A percentile compares a stretch with the other conserved stretches of the same genome.
phyloP scores from a whole-genome alignment of 345 rosid genomes.

The Acer yangbiense region DNA sequence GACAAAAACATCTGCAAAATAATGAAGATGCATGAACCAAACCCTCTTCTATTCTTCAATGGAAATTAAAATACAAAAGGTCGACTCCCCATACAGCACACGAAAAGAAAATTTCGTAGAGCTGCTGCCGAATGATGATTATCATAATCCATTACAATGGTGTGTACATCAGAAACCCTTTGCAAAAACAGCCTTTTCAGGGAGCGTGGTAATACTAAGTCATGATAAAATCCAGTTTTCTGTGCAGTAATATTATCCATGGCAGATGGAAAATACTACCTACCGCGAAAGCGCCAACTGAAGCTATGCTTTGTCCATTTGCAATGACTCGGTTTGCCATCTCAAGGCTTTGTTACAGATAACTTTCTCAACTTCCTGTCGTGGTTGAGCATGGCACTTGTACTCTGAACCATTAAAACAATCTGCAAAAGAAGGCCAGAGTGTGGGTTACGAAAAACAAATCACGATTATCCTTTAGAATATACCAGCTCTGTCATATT shows the following conservation, averaged over 20 bases:
- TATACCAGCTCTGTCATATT: not conserved
- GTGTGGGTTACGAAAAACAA: not conserved
- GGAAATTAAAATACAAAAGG: not conserved
- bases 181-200: not conserved
- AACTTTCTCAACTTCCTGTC: slow-evolving; percentile 63
- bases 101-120: not conserved
- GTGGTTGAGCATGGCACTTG: slow-evolving; percentile 76
- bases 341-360: slow-evolving; percentile 29
- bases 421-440: slow-evolving; percentile 48
- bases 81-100: not conserved
- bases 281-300: not conserved
- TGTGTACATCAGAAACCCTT: not conserved
- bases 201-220: not conserved
- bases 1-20: not conserved
- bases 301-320: not conserved
- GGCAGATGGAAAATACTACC: not conserved
- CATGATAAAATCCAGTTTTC: too few species aligned
- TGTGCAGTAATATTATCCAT: not conserved
- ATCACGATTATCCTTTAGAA: not conserved
- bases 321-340: slow-evolving; percentile 29
- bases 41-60: not conserved
- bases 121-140: not conserved
- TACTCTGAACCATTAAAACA: slow-evolving; percentile 76
- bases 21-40: slow-evolving; percentile 6
- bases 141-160: not conserved